phyloP scores from a whole-genome alignment of 73 alveolate species.

The Uronychia setigera region DNA sequence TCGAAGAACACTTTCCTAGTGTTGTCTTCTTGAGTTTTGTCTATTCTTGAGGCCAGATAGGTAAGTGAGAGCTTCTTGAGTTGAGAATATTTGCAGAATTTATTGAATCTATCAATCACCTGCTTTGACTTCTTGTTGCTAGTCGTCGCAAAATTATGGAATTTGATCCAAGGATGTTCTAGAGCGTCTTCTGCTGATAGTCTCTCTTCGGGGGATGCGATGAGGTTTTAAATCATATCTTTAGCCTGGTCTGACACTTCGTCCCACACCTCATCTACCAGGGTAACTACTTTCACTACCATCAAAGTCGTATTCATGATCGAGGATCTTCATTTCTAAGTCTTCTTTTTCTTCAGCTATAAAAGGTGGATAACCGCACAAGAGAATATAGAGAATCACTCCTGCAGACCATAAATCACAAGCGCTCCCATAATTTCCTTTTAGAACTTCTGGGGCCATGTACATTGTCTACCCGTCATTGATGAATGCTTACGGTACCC shows the following conservation, averaged over 20 bases:
- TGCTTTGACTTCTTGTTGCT: conserved; percentile 19
- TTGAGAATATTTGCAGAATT: conserved; percentile 19
- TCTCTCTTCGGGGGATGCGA: conserved; percentile 73
- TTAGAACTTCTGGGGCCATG: conserved; percentile 41
- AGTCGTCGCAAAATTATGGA: not conserved
- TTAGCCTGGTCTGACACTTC: conserved; percentile 75
- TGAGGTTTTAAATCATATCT: conserved; percentile 67
- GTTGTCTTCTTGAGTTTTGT: not conserved
- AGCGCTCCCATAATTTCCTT: not conserved
- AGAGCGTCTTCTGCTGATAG: conserved; percentile 76
- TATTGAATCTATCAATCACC: not conserved
- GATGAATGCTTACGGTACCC: not conserved
- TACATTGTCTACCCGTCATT: conserved; percentile 7
- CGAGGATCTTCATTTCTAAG: conserved; percentile 28
- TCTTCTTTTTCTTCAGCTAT: conserved; percentile 68
- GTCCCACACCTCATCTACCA: conserved; percentile 66
- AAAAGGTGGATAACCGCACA: conserved; percentile 84
- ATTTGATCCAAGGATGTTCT: conserved; percentile 84
- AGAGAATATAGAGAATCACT: conserved; percentile 16
- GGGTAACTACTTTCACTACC: conserved; percentile 15
- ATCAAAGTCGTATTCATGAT: conserved; percentile 62
- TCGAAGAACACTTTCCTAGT: conserved; percentile 21
- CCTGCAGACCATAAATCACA: conserved; percentile 27
- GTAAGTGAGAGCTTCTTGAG: conserved; percentile 74
- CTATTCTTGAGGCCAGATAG: conserved; percentile 56